Conservation (phyloP, 1,139 yeast species). For the Geotrichum macrosporum region DNA sequence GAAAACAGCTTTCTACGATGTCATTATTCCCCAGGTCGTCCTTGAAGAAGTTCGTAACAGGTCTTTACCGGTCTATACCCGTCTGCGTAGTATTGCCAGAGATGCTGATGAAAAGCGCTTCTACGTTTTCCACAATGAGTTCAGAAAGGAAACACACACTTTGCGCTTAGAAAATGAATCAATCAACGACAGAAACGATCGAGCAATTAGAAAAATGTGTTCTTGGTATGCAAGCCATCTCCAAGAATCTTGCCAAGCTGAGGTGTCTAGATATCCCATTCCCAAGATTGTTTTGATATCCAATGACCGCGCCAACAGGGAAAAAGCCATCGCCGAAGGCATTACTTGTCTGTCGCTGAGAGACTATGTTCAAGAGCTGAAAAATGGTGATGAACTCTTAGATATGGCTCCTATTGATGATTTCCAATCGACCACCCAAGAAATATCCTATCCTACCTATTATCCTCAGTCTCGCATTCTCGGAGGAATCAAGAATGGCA, state of each 20-base stretch:
- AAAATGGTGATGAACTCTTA: constrained; percentile 69
- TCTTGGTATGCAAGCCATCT: constrained; percentile 72
- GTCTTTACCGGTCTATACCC: constrained; percentile 81
- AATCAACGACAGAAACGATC: constrained; percentile 86
- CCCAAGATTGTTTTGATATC: constrained; percentile 61
- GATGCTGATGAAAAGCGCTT: constrained; percentile 75
- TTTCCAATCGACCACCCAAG: constrained; percentile 42
- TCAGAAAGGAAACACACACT: constrained; percentile 65
- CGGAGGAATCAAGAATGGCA: constrained; percentile 88
- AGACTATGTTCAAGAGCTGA: constrained; percentile 66
- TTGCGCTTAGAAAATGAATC: constrained; percentile 62
- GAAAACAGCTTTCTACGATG: constrained; percentile 74
- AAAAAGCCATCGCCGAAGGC: constrained; percentile 53
- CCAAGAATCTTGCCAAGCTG: constrained; percentile 29
- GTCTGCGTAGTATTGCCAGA: constrained; percentile 72
- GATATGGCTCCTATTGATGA: constrained; percentile 69
- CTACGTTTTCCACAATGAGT: constrained; percentile 91
- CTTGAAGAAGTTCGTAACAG: constrained; percentile 87
- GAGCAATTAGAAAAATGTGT: constrained; percentile 77
- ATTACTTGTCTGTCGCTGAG: constrained; percentile 54
- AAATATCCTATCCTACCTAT: constrained; percentile 68
- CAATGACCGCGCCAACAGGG: constrained; percentile 67
- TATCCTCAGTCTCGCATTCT: constrained; percentile 74
- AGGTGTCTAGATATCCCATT: constrained; percentile 31
- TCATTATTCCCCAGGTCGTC: constrained; percentile 88